A percentile compares a stretch with the other conserved stretches of the same genome.
Evolutionary conservation across 2,329 filamentous ascomycete species (phyloP).

Genomic region (Mariannaea sp.): DNA sequence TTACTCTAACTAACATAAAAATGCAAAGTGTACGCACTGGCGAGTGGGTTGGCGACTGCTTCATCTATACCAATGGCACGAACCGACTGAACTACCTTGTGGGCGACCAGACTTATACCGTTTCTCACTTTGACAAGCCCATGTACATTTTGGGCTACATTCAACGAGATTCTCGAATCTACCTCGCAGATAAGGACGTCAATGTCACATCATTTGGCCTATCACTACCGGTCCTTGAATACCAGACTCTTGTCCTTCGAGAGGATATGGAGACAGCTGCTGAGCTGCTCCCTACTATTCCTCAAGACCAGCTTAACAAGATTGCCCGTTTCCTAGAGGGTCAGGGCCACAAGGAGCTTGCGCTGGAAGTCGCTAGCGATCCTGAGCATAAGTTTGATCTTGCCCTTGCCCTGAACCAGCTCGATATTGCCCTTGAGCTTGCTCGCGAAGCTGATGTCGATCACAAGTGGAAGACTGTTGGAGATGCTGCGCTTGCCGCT

Average conservation of each 20-base stretch:
- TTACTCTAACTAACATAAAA: conserved; percentile 21
- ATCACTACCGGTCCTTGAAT: conserved; percentile 91
- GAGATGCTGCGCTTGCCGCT: conserved; percentile 81
- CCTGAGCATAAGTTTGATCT: conserved; percentile 96
- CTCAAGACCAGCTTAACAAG: conserved; percentile 94
- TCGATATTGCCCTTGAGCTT: conserved; percentile 84
- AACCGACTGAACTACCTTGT: conserved; percentile 98
- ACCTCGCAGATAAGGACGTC: conserved; percentile 95
- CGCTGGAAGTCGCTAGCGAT: conserved; percentile 91
- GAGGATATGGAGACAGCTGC: conserved; percentile 91
- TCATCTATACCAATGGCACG: conserved; percentile 97
- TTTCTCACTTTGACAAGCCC: conserved; percentile 93
- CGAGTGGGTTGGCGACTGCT: conserved; percentile 98
- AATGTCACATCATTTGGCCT: conserved; percentile 87
- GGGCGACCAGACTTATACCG: conserved; percentile 95
- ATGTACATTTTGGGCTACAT: conserved; percentile 97
- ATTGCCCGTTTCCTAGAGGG: conserved; percentile 97
- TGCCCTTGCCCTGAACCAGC: conserved; percentile 78
- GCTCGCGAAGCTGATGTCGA: conserved; percentile 84
- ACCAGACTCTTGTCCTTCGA: conserved; percentile 92
- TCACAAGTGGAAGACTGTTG: conserved; percentile 98
- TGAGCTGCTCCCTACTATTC: conserved; percentile 82
- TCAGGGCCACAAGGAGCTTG: conserved; percentile 95
- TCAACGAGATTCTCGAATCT: conserved; percentile 91
- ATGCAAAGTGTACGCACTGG: conserved; percentile 89